Percentiles rank a stretch among this genome's conserved stretches.
Conservation (phyloP, 768 basidiomycete genomes). For the Lactarius akahatsu region DNA sequence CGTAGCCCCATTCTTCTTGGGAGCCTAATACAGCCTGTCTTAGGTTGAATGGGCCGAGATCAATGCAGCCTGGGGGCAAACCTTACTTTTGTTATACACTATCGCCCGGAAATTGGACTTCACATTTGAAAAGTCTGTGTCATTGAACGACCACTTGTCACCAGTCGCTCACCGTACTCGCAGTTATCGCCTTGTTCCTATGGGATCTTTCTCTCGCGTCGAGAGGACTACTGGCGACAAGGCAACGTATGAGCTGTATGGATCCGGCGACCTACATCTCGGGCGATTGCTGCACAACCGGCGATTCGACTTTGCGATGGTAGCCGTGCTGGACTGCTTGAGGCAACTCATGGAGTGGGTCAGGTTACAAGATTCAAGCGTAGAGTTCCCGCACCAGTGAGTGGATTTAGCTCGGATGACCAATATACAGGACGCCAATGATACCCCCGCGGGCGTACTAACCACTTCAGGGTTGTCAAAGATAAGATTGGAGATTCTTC, state of each 20-base stretch:
- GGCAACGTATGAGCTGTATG: constrained; percentile 87
- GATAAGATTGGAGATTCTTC: constrained; percentile 97
- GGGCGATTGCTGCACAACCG: constrained; percentile 90
- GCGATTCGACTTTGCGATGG: constrained; percentile 95
- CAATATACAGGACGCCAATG: background rate
- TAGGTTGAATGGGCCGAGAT: constrained; percentile 98
- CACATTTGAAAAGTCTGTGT: constrained; percentile 74
- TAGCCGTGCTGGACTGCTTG: constrained; percentile 92
- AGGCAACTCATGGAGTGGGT: constrained; percentile 90
- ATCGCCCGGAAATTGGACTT: constrained; percentile 90
- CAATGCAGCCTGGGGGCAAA: constrained; percentile 98
- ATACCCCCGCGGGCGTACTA: background rate
- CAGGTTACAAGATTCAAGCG: constrained; percentile 62
- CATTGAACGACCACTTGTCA: constrained; percentile 14
- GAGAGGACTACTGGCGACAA: constrained; percentile 82
- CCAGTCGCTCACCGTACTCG: constrained; percentile 9
- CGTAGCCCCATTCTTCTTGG: background rate
- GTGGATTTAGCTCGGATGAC: constrained; percentile 36
- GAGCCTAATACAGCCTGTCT: constrained; percentile 19
- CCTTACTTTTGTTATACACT: constrained; percentile 86
- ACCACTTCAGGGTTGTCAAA: constrained; percentile 60
- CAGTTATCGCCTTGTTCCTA: constrained; percentile 88
- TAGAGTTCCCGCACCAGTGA: constrained; percentile 87
- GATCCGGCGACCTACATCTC: constrained; percentile 88
- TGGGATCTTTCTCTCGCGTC: constrained; percentile 93